A percentile compares a stretch with the other conserved stretches of the same genome.
Conservation (phyloP, 2,329 filamentous ascomycete genomes). For the Trichophyton simii region DNA sequence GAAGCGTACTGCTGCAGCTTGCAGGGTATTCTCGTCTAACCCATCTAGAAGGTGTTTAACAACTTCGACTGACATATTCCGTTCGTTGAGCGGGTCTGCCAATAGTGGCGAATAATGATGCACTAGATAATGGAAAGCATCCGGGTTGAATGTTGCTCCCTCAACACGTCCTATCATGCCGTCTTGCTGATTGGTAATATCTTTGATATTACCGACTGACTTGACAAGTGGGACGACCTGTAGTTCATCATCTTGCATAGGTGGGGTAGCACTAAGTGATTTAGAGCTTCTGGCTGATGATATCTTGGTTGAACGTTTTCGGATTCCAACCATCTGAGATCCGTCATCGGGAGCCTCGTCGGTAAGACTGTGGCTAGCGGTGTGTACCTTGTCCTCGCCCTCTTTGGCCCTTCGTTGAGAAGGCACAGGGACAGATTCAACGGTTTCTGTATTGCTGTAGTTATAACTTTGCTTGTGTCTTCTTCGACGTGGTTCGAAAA, state of each 20-base stretch:
- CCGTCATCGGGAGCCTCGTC: constrained; percentile 48
- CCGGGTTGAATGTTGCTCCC: constrained; percentile 33
- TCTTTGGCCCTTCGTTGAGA: constrained; percentile 27
- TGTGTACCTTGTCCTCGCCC: constrained; percentile 36
- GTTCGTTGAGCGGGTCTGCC: constrained; percentile 17
- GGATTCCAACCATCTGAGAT: constrained; percentile 39
- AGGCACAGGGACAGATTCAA: constrained; percentile 3
- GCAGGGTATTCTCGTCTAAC: constrained; percentile 43
- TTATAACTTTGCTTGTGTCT: constrained; percentile 27
- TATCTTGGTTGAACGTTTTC: constrained; percentile 34
- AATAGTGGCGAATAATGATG: constrained; percentile 31
- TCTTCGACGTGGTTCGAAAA: constrained; percentile 40
- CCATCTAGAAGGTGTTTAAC: constrained; percentile 28
- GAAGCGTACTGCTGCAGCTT: constrained; percentile 39
- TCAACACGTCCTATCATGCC: constrained; percentile 40
- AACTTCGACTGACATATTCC: constrained; percentile 16
- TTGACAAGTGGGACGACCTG: constrained; percentile 41
- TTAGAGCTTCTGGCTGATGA: constrained; percentile 38
- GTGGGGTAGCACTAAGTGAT: constrained; percentile 43
- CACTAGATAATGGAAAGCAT: constrained; percentile 32
- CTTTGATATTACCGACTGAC: constrained; percentile 32
- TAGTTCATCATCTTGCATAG: constrained; percentile 34
- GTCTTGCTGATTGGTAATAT: constrained; percentile 33
- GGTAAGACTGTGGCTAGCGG: constrained; percentile 37
- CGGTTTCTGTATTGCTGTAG: constrained; percentile 26